Percentiles rank a stretch among this genome's conserved stretches.
Evolutionary conservation across 495 filamentous ascomycete species (phyloP).

Genomic region (Cercophora samala): DNA sequence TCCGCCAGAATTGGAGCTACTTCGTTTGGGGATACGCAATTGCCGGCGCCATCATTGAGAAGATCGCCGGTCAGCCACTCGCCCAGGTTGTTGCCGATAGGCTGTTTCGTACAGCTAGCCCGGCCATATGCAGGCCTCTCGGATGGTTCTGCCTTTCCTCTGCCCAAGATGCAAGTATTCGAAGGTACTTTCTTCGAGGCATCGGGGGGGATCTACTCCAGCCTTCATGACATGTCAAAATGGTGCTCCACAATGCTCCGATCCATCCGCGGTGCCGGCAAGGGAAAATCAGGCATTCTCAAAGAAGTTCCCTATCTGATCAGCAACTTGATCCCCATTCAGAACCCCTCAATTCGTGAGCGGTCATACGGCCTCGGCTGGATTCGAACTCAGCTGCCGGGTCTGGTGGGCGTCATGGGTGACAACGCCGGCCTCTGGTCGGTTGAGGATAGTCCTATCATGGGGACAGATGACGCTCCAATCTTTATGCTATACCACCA

Average conservation of each 20-base stretch:
- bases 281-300: neutral
- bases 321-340: conserved; percentile 15
- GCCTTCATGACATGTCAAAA: conserved; percentile 12
- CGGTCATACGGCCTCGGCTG: conserved; percentile 21
- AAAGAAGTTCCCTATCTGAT: conserved; percentile 11
- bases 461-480: conserved; percentile 17
- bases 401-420: conserved; percentile 17
- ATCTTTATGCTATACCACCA: conserved; percentile 30
- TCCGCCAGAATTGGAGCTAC: conserved; percentile 25
- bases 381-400: conserved; percentile 19
- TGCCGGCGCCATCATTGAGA: conserved; percentile 26
- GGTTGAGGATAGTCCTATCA: conserved; percentile 20
- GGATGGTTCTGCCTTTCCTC: conserved; percentile 6
- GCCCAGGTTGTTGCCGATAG: conserved; percentile 11
- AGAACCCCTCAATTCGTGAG: conserved; percentile 3
- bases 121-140: conserved; percentile 7
- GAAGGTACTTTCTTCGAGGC: conserved; percentile 22
- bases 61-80: conserved; percentile 16
- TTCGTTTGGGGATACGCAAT: conserved; percentile 29
- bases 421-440: conserved; percentile 18
- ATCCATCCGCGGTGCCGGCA: neutral
- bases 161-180: conserved; percentile 19
- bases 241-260: conserved; percentile 12
- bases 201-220: conserved; percentile 20
- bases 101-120: conserved; percentile 18